These are phyloP conservation scores for Bidens hawaiensis DNA, from an alignment of 140 eudicot genomes.

Conservation along the genomic window DNA sequence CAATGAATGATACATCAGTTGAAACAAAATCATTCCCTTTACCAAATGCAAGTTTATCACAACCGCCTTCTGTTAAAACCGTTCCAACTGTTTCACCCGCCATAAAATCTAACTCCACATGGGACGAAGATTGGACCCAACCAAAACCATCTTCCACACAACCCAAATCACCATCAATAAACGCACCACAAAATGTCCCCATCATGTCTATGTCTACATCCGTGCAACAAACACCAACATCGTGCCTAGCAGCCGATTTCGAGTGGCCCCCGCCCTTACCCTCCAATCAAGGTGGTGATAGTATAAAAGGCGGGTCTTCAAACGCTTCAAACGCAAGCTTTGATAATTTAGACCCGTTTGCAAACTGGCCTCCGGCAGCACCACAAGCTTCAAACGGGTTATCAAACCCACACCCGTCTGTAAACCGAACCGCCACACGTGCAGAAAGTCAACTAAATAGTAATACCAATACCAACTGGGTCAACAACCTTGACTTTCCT, in stretches of 20 bases:
- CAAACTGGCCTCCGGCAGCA: slow-evolving; percentile 62
- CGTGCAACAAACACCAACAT: slow-evolving; percentile 36
- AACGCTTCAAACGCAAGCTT: slow-evolving; percentile 55
- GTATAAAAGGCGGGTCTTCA: slow-evolving; percentile 23
- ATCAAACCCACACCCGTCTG: slow-evolving; percentile 19
- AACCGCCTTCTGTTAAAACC: slow-evolving; percentile 26
- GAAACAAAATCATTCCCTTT: slow-evolving; percentile 48
- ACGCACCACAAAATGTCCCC: slow-evolving; percentile 27
- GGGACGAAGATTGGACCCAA: slow-evolving; percentile 96
- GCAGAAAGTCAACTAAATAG: slow-evolving; percentile 32
- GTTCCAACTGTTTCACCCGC: slow-evolving; percentile 40
- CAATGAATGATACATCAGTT: slow-evolving; percentile 60
- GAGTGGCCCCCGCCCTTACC: slow-evolving; percentile 87
- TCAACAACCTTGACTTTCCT: slow-evolving; percentile 27
- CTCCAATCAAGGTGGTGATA: slow-evolving; percentile 35
- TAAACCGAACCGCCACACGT: slow-evolving; percentile 16
- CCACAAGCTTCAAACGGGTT: slow-evolving; percentile 36
- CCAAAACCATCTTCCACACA: slow-evolving; percentile 37
- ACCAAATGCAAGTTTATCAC: slow-evolving; percentile 30
- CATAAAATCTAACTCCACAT: slow-evolving; percentile 43
- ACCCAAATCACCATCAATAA: slow-evolving; percentile 37
- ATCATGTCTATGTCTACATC: slow-evolving; percentile 39
- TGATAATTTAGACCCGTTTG: slow-evolving; percentile 89
- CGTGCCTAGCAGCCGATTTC: slow-evolving; percentile 70
- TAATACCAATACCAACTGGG: slow-evolving; percentile 47